Conservation (phyloP, 192 early-diverging fungal genomes). For the Oehlia diaphana region DNA sequence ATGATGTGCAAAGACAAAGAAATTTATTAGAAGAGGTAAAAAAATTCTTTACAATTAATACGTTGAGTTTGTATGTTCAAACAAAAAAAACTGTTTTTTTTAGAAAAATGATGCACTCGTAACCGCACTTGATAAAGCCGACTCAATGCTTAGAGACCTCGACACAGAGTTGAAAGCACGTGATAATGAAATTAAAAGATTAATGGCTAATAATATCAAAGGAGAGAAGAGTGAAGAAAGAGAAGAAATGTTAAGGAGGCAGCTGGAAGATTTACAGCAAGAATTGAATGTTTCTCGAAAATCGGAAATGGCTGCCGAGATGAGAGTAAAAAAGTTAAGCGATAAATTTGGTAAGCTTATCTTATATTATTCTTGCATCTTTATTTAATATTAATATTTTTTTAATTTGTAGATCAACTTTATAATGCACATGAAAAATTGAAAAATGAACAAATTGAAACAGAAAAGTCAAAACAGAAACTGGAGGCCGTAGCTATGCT, state of each 20-base stretch:
- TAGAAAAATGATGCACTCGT: conserved; percentile 23
- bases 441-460: conserved; percentile 36
- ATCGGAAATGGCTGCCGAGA: conserved; percentile 40
- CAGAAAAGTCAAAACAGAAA: conserved; percentile 11
- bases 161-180: conserved; percentile 34
- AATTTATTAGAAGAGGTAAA: conserved; percentile 26
- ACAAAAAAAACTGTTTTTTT: background rate
- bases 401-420: conserved; percentile 36
- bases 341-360: conserved; percentile 38
- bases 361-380: background rate
- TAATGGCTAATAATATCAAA: conserved; percentile 36
- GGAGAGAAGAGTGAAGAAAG: conserved; percentile 34
- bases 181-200: conserved; percentile 30
- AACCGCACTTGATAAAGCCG: conserved; percentile 24
- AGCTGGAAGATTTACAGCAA: conserved; percentile 48
- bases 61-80: no score
- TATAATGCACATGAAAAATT: conserved; percentile 35
- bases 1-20: conserved; percentile 18
- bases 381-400: background rate
- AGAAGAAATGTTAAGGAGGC: conserved; percentile 35
- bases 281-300: conserved; percentile 38
- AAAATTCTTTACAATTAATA: background rate
- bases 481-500: conserved; percentile 27
- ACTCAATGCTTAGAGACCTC: conserved; percentile 19
- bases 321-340: conserved; percentile 42